These are phyloP conservation scores for Fusarium circinatum DNA, from an alignment of 2,329 filamentous ascomycete genomes.

Conservation along the genomic window DNA sequence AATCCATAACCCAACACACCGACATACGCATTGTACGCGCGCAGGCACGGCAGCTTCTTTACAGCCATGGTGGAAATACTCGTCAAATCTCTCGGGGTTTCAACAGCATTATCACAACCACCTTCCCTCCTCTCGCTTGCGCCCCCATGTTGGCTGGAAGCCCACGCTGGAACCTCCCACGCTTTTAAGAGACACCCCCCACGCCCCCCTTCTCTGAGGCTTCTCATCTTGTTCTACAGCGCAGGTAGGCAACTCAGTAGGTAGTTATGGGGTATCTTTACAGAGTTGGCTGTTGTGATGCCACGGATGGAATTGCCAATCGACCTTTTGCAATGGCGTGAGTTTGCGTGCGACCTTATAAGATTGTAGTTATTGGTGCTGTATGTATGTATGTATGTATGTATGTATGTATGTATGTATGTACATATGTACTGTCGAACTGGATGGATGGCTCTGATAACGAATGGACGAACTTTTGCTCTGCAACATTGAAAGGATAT, in stretches of 20 bases:
- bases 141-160: slow-evolving; percentile 28
- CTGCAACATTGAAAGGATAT: background rate
- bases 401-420: no score
- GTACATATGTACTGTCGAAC: background rate
- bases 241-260: background rate
- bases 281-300: slow-evolving; percentile 8
- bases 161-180: slow-evolving; percentile 32
- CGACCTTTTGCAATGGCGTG: slow-evolving; percentile 18
- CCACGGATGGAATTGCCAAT: slow-evolving; percentile 7
- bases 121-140: slow-evolving; percentile 16
- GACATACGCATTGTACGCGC: slow-evolving; percentile 4
- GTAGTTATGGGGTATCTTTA: background rate
- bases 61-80: background rate
- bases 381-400: background rate
- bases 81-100: background rate
- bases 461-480: slow-evolving; percentile 9
- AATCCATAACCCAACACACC: background rate
- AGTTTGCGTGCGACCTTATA: slow-evolving; percentile 8
- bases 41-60: slow-evolving; percentile 12
- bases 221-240: slow-evolving; percentile 28
- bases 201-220: slow-evolving; percentile 28
- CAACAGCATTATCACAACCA: slow-evolving; percentile 18
- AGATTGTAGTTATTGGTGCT: slow-evolving; percentile 4
- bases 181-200: slow-evolving; percentile 36
- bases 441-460: slow-evolving; percentile 17